Conservation (phyloP, 176 grass and related monocot species). For the Aegilops tauschii region DNA sequence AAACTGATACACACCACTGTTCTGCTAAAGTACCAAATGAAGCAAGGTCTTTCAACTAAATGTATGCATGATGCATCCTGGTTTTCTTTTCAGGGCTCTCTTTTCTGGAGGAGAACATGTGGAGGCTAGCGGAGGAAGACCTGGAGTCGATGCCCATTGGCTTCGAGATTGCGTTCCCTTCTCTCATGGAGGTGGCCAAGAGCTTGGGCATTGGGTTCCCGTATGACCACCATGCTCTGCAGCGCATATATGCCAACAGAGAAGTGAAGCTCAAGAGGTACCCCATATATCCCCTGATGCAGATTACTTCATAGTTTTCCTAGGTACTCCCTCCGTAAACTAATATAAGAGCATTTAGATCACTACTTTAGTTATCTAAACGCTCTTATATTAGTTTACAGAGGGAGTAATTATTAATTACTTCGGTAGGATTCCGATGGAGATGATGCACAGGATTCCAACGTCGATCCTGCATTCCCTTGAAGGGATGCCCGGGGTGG, state of each 20-base stretch:
- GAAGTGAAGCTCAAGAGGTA: conserved; percentile 74
- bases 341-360: too few species aligned
- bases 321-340: too few species aligned
- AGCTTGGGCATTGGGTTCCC: conserved; percentile 55
- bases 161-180: conserved; percentile 93
- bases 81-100: conserved; percentile 36
- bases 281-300: background rate
- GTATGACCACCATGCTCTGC: conserved; percentile 51
- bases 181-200: conserved; percentile 66
- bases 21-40: background rate
- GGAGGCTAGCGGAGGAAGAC: conserved; percentile 67
- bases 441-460: conserved; percentile 75
- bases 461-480: conserved; percentile 87
- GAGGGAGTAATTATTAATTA: conserved; percentile 19
- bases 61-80: background rate
- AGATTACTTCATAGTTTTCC: background rate
- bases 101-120: conserved; percentile 70
- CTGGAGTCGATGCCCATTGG: conserved; percentile 82
- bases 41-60: background rate
- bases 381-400: too few species aligned
- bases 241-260: conserved; percentile 54
- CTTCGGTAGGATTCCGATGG: conserved; percentile 62
- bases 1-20: background rate
- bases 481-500: conserved; percentile 68
- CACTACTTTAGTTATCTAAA: too few species aligned